phyloP scores from a whole-genome alignment of 305 asterid species.

The Solanum chacoense region DNA sequence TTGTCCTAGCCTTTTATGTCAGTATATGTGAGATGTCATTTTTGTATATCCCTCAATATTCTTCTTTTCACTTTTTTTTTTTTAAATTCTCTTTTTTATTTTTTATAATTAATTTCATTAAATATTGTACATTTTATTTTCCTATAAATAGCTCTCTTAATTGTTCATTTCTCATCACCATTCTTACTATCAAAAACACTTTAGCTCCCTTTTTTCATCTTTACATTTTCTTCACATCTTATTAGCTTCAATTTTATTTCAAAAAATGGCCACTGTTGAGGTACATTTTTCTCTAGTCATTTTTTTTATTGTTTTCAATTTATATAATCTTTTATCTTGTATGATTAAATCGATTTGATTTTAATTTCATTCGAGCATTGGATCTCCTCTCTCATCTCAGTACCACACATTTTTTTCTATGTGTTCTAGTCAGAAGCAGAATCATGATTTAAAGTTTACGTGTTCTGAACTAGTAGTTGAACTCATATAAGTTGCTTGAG shows the following conservation, averaged over 20 bases:
- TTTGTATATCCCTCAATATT: background rate
- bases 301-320: background rate
- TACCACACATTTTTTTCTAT: background rate
- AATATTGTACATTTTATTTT: background rate
- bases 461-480: background rate
- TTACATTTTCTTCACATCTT: background rate
- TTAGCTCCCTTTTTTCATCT: background rate
- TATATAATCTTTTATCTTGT: background rate
- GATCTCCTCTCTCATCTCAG: background rate
- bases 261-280: conserved; percentile 47
- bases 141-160: conserved; percentile 7
- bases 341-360: background rate
- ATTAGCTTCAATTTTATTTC: background rate
- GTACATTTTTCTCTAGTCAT: conserved; percentile 14
- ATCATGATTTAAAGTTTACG: background rate
- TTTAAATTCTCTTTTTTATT: background rate
- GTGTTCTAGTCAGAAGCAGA: background rate
- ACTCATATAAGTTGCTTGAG: background rate
- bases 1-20: background rate
- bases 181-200: background rate
- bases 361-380: background rate
- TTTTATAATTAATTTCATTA: background rate
- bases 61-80: background rate
- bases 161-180: background rate
- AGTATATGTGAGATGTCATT: background rate